These are phyloP conservation scores for Talaromyces sp. DNA, from an alignment of 2,329 filamentous ascomycete species.

Conservation along the genomic window DNA sequence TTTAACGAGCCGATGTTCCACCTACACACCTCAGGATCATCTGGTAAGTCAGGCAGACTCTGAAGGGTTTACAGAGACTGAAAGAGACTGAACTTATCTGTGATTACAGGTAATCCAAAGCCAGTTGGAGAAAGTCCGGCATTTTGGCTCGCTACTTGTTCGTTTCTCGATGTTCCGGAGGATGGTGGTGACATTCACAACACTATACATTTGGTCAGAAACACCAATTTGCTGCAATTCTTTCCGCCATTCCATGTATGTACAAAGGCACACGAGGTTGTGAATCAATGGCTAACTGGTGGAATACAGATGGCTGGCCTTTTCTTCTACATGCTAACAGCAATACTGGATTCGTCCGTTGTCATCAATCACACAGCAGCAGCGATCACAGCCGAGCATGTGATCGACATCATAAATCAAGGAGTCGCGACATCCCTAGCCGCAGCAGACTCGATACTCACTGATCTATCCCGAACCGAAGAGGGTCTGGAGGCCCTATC, in stretches of 20 bases:
- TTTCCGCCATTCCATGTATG: slow-evolving; percentile 18
- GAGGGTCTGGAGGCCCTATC: slow-evolving; percentile 12
- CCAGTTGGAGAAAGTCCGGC: slow-evolving; percentile 15
- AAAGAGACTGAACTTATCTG: neutral
- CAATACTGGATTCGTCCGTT: slow-evolving; percentile 1
- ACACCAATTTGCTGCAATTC: neutral
- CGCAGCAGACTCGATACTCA: slow-evolving; percentile 16
- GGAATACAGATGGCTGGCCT: slow-evolving; percentile 10
- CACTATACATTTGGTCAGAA: neutral
- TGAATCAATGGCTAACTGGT: neutral
- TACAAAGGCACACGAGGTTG: neutral
- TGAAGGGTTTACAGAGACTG: neutral
- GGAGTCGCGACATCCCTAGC: slow-evolving; percentile 10
- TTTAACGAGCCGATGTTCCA: slow-evolving; percentile 17
- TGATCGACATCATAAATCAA: slow-evolving; percentile 16
- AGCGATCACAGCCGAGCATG: slow-evolving; percentile 18
- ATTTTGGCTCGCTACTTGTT: slow-evolving; percentile 5
- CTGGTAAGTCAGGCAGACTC: slow-evolving; percentile 4
- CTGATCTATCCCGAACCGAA: slow-evolving; percentile 7
- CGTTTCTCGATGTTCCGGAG: slow-evolving; percentile 3
- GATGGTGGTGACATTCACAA: slow-evolving; percentile 10
- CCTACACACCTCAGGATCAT: slow-evolving; percentile 21
- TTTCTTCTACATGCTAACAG: slow-evolving; percentile 1
- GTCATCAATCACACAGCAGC: slow-evolving; percentile 15
- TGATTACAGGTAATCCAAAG: slow-evolving; percentile 18